Conservation (phyloP, 1,139 yeast genomes). For the Hanseniaspora gamundiae region DNA sequence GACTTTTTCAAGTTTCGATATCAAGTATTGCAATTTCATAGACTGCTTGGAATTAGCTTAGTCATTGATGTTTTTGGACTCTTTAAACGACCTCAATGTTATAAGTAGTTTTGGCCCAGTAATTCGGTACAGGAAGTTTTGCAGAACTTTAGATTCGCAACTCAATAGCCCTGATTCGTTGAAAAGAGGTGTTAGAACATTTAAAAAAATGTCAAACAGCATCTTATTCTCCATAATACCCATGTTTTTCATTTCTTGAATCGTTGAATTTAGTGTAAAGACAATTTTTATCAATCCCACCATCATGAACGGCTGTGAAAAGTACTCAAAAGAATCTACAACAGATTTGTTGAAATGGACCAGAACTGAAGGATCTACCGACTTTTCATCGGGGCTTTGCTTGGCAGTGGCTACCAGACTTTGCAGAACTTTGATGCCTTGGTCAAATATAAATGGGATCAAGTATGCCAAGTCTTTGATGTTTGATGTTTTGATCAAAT, state of each 20-base stretch:
- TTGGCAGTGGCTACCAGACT: conserved; percentile 37
- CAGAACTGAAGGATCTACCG: conserved; percentile 11
- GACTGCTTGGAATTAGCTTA: conserved; percentile 21
- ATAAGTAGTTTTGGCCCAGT: conserved; percentile 19
- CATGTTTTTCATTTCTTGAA: conserved; percentile 15
- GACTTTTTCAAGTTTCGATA: conserved; percentile 15
- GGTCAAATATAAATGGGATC: conserved; percentile 64
- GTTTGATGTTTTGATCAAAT: conserved; percentile 52
- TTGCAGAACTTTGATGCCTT: conserved; percentile 53
- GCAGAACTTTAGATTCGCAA: conserved; percentile 22
- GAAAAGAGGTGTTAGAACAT: conserved; percentile 16
- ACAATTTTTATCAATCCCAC: conserved; percentile 21
- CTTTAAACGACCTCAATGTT: conserved; percentile 16
- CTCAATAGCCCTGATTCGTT: conserved; percentile 18
- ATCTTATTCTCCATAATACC: conserved; percentile 12
- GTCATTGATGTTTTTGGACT: conserved; percentile 10
- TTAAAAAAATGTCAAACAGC: conserved; percentile 14
- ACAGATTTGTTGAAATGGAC: conserved; percentile 13
- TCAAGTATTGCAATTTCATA: conserved; percentile 18
- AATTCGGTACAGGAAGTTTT: conserved; percentile 18
- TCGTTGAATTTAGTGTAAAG: conserved; percentile 21
- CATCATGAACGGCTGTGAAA: conserved; percentile 42
- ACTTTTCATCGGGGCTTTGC: neutral
- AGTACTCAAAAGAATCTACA: conserved; percentile 51
- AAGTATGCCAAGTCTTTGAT: conserved; percentile 57